Evolutionary conservation across 371 early-diverging fungal species (phyloP).

Genomic region (Mortierella sp.): DNA sequence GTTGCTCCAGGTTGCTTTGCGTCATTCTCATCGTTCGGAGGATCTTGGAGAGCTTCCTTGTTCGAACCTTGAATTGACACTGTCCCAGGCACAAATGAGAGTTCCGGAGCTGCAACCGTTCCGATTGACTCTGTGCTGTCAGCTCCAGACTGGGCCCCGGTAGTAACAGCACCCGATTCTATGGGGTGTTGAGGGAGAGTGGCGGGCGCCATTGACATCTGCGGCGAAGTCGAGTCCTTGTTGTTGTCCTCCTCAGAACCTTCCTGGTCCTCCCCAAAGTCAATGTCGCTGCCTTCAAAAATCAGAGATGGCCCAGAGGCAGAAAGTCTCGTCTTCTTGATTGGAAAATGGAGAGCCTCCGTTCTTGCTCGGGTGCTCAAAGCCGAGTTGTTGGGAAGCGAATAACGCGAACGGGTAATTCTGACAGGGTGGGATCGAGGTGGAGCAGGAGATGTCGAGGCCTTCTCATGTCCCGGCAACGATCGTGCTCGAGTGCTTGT

Average conservation of each 20-base stretch:
- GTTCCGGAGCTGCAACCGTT: not conserved
- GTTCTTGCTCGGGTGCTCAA: not conserved
- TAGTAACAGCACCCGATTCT: not conserved
- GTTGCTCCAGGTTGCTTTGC: not conserved
- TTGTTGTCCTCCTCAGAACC: not conserved
- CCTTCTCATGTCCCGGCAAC: not conserved
- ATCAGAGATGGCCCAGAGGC: not conserved
- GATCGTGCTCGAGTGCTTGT: not conserved
- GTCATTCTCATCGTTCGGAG: not conserved
- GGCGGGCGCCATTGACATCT: not conserved
- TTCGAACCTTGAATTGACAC: not conserved
- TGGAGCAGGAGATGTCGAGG: not conserved
- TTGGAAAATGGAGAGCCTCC: not conserved
- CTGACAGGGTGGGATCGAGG: not conserved
- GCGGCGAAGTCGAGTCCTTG: not conserved
- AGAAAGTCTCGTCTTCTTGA: slow-evolving; percentile 13
- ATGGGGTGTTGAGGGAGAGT: too few species aligned
- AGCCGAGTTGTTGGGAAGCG: not conserved
- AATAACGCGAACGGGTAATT: not conserved
- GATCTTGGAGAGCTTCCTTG: not conserved
- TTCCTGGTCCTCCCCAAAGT: not conserved
- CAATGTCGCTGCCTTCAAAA: not conserved
- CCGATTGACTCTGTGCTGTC: not conserved
- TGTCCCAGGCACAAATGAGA: not conserved
- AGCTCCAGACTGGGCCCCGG: not conserved